These are phyloP conservation scores for Tritrichomonas musculus DNA, from an alignment of 208 protist genomes.

Conservation along the genomic window DNA sequence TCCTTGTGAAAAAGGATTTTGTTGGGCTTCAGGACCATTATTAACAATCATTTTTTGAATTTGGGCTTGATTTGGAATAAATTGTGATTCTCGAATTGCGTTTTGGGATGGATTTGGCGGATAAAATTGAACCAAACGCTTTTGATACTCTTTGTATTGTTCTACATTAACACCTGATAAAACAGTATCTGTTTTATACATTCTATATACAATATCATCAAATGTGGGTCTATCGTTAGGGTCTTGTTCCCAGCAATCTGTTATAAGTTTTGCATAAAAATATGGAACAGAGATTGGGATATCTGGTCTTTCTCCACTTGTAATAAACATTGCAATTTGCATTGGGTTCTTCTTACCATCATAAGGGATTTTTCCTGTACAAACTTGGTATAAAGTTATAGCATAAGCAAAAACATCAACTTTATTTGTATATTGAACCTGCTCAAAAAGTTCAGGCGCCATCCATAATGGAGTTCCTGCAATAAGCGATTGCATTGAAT, in stretches of 20 bases:
- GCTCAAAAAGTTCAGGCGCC: not conserved
- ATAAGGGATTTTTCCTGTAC: not conserved
- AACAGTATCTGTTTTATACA: not conserved
- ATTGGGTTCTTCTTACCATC: not conserved
- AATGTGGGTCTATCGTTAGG: not conserved
- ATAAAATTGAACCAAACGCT: not conserved
- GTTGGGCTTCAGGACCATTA: no score
- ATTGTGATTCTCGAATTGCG: no score
- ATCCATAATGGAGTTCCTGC: conserved; percentile 17
- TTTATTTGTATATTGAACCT: not conserved
- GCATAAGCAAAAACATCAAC: conserved; percentile 28
- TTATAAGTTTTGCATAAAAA: not conserved
- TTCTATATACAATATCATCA: not conserved
- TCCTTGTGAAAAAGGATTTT: no score
- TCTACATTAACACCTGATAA: not conserved
- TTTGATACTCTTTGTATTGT: not conserved
- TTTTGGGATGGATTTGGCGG: not conserved
- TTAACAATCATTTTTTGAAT: no score
- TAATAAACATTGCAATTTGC: not conserved
- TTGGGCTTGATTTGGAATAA: no score
- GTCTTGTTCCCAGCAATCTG: not conserved
- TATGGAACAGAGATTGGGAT: not conserved
- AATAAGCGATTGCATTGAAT: not conserved
- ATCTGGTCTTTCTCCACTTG: not conserved
- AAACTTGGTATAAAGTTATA: not conserved